Base-by-base conservation (phyloP, 306 rosid species). In the Cucurbita argyrosperma region DNA sequence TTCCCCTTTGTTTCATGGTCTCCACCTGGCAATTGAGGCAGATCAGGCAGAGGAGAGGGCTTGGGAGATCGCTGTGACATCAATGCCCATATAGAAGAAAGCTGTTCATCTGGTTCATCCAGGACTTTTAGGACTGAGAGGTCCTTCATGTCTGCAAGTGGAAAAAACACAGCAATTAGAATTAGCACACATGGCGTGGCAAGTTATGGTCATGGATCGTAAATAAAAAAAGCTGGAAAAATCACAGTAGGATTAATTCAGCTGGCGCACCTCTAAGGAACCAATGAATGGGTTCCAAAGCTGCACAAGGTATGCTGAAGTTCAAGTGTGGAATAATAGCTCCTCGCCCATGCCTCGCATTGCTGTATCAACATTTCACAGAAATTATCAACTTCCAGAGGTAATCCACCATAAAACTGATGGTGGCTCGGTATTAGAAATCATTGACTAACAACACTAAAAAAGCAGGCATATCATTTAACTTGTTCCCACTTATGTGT, bases 291-390 rank as follows among this genome's bases (percentile, higher is more conserved):
- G 96, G 95, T 51, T 81, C 80, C 82, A 94, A 81, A 79, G 90
- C 96, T 4, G 85, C 88, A 77, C 84, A 85, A 15, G 98, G 98
- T 83, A 94, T 89, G 85, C 96, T 90, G 85, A 94, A 94, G 86
- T 94, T 94, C 82, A 94, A 82, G 85, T 94, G 89, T 3, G 98
- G 97, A 83, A 94, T 90, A 71, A 82, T 75, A 8, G 85, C 82
- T 74, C 97, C 96, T 65, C 98, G 96, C 59, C 96, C 88, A 53
- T 94, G 97, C 86, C 89, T 86, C 30, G 98, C 96, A 55, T 94
- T 94, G 85, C 98, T 93, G 94, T 47, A 62, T 81, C 76, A 79
- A 84, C 60, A 72, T 30, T 75, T 43, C 60, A 65, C 49, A 80
- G 7, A 63, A 39, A 16, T 71, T 10, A 45, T 43, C 12, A 66